A percentile compares a stretch with the other conserved stretches of the same genome.
phyloP scores from a whole-genome alignment of 139 green algal genomes.

The Diplosphaera chodatii region DNA sequence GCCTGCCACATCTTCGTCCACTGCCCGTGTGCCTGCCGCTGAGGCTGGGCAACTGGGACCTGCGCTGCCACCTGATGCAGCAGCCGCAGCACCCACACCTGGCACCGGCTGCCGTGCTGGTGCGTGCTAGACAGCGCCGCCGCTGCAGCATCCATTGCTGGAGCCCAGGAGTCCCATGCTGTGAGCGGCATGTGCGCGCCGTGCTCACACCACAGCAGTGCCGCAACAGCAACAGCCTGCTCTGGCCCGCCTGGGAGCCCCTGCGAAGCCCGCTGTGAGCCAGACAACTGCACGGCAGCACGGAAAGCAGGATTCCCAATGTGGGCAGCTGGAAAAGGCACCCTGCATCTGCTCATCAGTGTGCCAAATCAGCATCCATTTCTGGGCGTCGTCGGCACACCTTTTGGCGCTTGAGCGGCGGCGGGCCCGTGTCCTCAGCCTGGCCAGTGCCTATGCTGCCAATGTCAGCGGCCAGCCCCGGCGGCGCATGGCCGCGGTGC shows the following conservation, averaged over 20 bases:
- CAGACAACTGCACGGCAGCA: background rate
- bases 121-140: background rate
- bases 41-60: background rate
- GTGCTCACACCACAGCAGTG: background rate
- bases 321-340: background rate
- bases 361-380: too few species aligned
- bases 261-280: background rate
- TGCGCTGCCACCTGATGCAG: background rate
- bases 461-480: background rate
- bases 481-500: background rate
- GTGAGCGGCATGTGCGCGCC: background rate
- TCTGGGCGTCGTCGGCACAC: background rate
- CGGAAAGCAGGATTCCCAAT: too few species aligned
- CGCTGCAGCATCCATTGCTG: background rate
- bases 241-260: too few species aligned
- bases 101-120: background rate
- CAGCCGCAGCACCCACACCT: background rate
- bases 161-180: background rate
- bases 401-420: background rate
- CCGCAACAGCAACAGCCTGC: background rate
- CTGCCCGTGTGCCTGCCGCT: background rate
- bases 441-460: too few species aligned
- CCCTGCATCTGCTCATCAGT: background rate
- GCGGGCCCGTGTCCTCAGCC: too few species aligned
- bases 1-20: background rate